Evolutionary conservation across 2,329 filamentous ascomycete species (phyloP).

Genomic region (Fusarium gaditjirri): DNA sequence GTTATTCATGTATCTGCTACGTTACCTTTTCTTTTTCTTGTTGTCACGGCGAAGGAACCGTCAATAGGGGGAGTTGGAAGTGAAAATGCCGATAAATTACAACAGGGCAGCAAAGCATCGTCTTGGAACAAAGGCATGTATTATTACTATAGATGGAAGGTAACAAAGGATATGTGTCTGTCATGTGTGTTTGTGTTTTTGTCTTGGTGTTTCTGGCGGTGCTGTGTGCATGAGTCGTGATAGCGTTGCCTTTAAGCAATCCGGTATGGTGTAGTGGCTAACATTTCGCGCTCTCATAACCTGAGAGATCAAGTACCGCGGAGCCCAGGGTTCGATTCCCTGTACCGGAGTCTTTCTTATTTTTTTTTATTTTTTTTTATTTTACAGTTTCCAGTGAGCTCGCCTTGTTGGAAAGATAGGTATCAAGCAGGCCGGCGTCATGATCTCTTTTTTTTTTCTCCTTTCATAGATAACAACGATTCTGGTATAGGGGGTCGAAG

Average conservation of each 20-base stretch:
- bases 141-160: conserved; percentile 45
- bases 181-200: not conserved
- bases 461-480: no score
- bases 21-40: conserved; percentile 11
- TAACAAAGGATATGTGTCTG: conserved; percentile 12
- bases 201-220: not conserved
- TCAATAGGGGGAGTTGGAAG: conserved; percentile 38
- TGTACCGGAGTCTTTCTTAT: conserved; percentile 24
- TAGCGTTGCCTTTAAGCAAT: conserved; percentile 14
- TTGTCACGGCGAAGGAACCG: conserved; percentile 16
- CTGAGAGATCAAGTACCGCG: conserved; percentile 35
- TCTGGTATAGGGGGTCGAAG: no score
- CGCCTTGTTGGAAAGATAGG: no score
- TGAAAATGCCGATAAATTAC: conserved; percentile 34
- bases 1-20: conserved; percentile 30
- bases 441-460: no score
- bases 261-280: conserved; percentile 50
- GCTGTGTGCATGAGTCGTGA: not conserved
- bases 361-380: no score
- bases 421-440: no score
- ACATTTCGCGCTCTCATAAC: conserved; percentile 48
- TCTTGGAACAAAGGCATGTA: conserved; percentile 36
- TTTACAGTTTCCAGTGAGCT: no score
- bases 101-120: conserved; percentile 15
- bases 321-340: conserved; percentile 44